Base-by-base conservation (phyloP, 1,284 basidiomycete species). In the Laetiporus sulphureus region DNA sequence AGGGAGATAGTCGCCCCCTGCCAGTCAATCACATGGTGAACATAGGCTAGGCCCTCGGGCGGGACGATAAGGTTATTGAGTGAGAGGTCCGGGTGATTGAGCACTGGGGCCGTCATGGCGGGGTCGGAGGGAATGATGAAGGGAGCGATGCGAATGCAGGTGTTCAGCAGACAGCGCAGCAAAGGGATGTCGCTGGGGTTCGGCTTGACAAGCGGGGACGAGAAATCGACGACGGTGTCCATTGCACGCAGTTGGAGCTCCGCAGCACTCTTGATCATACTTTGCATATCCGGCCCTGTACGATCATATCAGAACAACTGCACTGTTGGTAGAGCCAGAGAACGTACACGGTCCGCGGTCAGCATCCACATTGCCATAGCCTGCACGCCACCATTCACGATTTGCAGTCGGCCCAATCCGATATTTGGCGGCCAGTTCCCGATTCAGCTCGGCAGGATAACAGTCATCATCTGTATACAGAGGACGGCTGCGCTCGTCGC, bases 311-410 rank as follows among this genome's bases (percentile, higher is more conserved):
- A 31, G 22, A 6, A 20, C 18, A 39, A 16, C n/a, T n/a, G 27
- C 27, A 10, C 23, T 34, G 7, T 33, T 13, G 13, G 32, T 32
- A 4, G 6, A n/a, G 15, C 4, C 24, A 16, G 11, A 6, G 10
- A 23, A 27, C 33, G 18, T 32, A 46, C 45, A 46, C 32, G 45
- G 45, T 13, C 45, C 45, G 12, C 45, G 37, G 20, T 46, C 23
- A 3, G 41, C 45, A 18, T 40, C 23, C 7, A 46, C 18, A 10
- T n/a, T 4, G 3, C 31, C 37, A 23, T n/a, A n/a, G n/a, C n/a
- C n/a, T n/a, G n/a, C n/a, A n/a, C n/a, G n/a, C n/a, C n/a, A n/a
- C n/a, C n/a, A n/a, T n/a, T n/a, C n/a, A n/a, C n/a, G n/a, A n/a
- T n/a, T n/a, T n/a, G n/a, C n/a, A n/a, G n/a, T n/a, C n/a, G n/a